Evolutionary conservation across 2,329 filamentous ascomycete species (phyloP), one percentile per base, ranked within the genome.

Genomic region (Fulvia fulva): DNA sequence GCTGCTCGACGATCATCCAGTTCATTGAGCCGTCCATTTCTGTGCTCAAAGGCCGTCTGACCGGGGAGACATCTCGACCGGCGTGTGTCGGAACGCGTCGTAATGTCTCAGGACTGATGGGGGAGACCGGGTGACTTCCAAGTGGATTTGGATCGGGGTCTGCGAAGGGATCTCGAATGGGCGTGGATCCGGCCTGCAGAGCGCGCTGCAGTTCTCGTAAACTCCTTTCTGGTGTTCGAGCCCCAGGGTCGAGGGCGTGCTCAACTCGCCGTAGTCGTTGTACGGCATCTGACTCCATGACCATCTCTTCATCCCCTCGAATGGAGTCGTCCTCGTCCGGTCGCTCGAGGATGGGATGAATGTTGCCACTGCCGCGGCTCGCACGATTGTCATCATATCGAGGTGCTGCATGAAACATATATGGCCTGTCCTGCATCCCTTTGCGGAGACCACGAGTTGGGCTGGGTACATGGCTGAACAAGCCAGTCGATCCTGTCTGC

Each of bases 331-430:
- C 64, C 30, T 66, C 64, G 28, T 66, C 64, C 16, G 64, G 56
- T 37, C 59, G 57, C 34, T 66, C 64, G 11, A 65, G 30, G 2
- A 66, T 66, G 3, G 64, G 64, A 53, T 66, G 64, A 11, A 66
- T 66, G 26, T 58, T 58, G 2, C 80, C 80, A 30, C 81, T 79
- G 7, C 77, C 77, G 19, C 79, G 77, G 57, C 74, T 78, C 30
- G 77, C 71, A 52, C 80, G 75, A 45, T 73, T 75, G 52, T 82
- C 79, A 30, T 81, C 79, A 63, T 80, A 81, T 46, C 73, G 70
- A 21, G 76, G 73, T 3, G 73, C 65, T 16, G 70, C 65, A 47
- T 74, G 75, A 53, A 74, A 74, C 32, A 66, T 66, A 47, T 75
- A 74, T 26, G 67, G 68, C 51, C 69, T 73, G 44, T 70, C 71